Evolutionary conservation across 805 yeast genomes (phyloP).

Genomic region (Kuraishia floccosa): DNA sequence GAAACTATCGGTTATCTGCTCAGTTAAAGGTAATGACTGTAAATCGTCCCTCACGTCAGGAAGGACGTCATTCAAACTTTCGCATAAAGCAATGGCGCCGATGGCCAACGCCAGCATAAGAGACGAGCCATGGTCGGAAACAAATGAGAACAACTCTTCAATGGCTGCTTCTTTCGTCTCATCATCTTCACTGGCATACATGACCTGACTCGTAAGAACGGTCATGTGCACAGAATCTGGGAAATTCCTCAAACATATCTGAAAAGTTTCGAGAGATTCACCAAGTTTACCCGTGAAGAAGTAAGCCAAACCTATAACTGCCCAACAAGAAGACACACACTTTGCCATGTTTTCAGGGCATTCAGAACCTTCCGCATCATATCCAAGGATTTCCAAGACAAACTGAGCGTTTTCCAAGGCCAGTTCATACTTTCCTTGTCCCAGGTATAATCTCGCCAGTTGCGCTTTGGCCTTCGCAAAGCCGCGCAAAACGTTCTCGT

Average conservation of each 20-base stretch:
- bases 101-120: conserved; percentile 57
- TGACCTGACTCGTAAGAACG: conserved; percentile 63
- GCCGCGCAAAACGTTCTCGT: conserved; percentile 28
- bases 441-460: conserved; percentile 61
- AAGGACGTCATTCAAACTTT: conserved; percentile 45
- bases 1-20: conserved; percentile 36
- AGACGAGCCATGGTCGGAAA: conserved; percentile 56
- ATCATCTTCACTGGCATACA: conserved; percentile 65
- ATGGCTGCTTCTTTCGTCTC: conserved; percentile 76
- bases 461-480: conserved; percentile 58
- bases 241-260: conserved; percentile 42
- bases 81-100: conserved; percentile 69
- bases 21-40: conserved; percentile 31
- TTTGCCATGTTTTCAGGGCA: conserved; percentile 11
- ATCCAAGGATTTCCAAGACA: conserved; percentile 34
- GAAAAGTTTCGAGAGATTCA: conserved; percentile 57
- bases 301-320: conserved; percentile 61
- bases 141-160: conserved; percentile 64
- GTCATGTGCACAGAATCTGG: conserved; percentile 57
- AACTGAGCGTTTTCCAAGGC: conserved; percentile 55
- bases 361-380: conserved; percentile 23
- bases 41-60: conserved; percentile 60
- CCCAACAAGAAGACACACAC: conserved; percentile 41
- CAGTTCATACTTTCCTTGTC: conserved; percentile 35
- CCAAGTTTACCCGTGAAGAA: conserved; percentile 58